Evolutionary conservation across 306 rosid genomes (phyloP).

Genomic region (Adenanthera pavonina): DNA sequence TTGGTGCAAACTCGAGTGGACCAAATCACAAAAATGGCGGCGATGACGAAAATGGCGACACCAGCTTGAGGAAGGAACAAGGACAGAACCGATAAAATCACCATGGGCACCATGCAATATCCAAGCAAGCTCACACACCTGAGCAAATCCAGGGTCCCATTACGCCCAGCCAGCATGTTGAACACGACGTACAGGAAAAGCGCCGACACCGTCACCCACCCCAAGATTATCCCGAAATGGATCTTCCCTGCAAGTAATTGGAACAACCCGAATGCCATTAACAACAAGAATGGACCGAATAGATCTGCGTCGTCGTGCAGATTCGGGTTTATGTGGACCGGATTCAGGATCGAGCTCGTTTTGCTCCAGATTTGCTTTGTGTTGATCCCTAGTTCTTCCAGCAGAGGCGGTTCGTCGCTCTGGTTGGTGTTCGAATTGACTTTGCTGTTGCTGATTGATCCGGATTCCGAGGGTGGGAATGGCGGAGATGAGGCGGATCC

Average conservation of each 20-base stretch:
- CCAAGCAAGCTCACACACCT: slow-evolving; percentile 44
- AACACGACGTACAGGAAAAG: slow-evolving; percentile 40
- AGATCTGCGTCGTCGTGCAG: slow-evolving; percentile 39
- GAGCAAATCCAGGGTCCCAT: slow-evolving; percentile 40
- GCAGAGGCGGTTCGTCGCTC: slow-evolving; percentile 41
- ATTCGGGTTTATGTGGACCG: slow-evolving; percentile 7
- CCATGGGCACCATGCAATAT: slow-evolving; percentile 47
- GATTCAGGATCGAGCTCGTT: slow-evolving; percentile 42
- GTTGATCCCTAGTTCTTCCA: slow-evolving; percentile 47
- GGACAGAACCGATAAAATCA: slow-evolving; percentile 40
- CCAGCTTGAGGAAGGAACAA: slow-evolving; percentile 48
- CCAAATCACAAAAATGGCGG: slow-evolving; percentile 40
- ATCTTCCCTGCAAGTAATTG: slow-evolving; percentile 47
- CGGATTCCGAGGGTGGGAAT: slow-evolving; percentile 18
- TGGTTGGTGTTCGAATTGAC: background rate
- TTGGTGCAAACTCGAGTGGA: slow-evolving; percentile 38
- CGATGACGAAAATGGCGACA: background rate
- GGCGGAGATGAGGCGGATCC: slow-evolving; percentile 15
- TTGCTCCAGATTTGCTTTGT: slow-evolving; percentile 43
- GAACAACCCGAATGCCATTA: slow-evolving; percentile 40
- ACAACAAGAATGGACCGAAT: slow-evolving; percentile 34
- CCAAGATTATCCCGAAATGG: slow-evolving; percentile 46
- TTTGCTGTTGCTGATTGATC: background rate
- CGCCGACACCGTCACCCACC: slow-evolving; percentile 41
- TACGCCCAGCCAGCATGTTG: slow-evolving; percentile 45